Evolutionary conservation across 768 basidiomycete species (phyloP), one percentile per base, ranked within the genome.

Genomic region (Amyloporia xantha): DNA sequence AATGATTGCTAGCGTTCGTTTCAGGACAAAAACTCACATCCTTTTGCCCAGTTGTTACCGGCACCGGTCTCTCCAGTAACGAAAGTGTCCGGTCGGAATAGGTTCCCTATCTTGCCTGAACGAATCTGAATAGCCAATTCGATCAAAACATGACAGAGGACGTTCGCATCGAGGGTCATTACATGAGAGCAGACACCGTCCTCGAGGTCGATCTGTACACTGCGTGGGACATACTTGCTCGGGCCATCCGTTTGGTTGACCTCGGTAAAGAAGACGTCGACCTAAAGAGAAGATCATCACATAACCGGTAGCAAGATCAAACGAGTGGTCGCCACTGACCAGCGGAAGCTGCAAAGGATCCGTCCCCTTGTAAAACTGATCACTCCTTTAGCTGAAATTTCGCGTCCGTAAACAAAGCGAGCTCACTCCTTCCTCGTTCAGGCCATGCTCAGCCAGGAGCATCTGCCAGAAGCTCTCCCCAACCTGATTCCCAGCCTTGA

Each of bases 11-110:
- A 44, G n/a, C 7, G 30, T n/a, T 27, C 20, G 43, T 52, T 45
- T 26, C 23, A 30, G 25, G 9, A 51, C n/a, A 33, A n/a, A 44
- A 46, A 68, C 84, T 68, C 58, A 89, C 88, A 89, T 76, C 89
- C 91, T 70, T 96, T 95, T 13, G 91, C 92, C 88, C 91, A 96
- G 54, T 94, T 95, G 59, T 97, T 96, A 15, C 92, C 93, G 1
- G 92, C 83, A 43, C 81, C 76, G 49, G 71, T 69, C 38, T 75
- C 66, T 5, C 81, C 75, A 30, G 78, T 77, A 41, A 93, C 63
- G 62, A 77, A 95, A 1, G 90, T 95, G 62, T 93, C 91, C 2
- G 94, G 94, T 42, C 84, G 78, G 70, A 93, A 96, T 5, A 98
- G 73, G 6, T 62, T 57, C 2, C 92, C 92, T 33, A 88, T 67